Evolutionary conservation across 352 stramenopile genomes (phyloP), one percentile per base, ranked within the genome.

Genomic region (Globisporangium cylindrosporum): DNA sequence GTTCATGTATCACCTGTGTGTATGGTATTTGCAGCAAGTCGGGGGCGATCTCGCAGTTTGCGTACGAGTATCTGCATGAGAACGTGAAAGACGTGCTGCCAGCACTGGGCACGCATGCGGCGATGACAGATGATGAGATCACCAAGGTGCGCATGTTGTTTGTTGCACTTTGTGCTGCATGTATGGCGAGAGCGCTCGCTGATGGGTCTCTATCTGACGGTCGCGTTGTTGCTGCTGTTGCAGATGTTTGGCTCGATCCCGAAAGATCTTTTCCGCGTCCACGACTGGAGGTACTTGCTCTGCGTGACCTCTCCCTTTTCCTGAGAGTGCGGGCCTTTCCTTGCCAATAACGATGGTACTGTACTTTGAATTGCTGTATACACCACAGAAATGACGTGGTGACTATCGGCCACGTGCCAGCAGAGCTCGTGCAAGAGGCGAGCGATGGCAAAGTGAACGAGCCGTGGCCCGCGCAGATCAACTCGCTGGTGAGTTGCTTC

Each of bases 401-500:
- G 29, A 98, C 94, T 2, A 98, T 99, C 56, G 97, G 97, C 2
- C 81, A 99, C 69, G 95, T 98, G 41, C 96, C 96, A 14, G 81
- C 81, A 0, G 81, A 97, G 68, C 93, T 99, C 55, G 96, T 99
- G 12, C 72, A 70, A 5, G 79, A 95, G 36, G 96, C 97, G 10
- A 99, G 96, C 38, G 86, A 97, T 48, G 96, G 95, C 25, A 97
- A 98, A 82, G 92, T 99, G 20, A 92, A 98, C 55, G 82, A 98
- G 62, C 86, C 91, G 8, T 99, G 97, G 97, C 97, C 97, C 0
- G 97, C 94, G 9, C 97, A 99, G 73, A 80, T 99, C 58, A 99
- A 99, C 73, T 97, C 93, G 56, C 78, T 98, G 46, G 94, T 99
- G 70, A 7, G 77, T 76, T 1, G 25, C 6, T 59, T 66, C 10